Evolutionary conservation across 1,139 yeast species (phyloP).

Genomic region (Debaryomyces subglobosus): DNA sequence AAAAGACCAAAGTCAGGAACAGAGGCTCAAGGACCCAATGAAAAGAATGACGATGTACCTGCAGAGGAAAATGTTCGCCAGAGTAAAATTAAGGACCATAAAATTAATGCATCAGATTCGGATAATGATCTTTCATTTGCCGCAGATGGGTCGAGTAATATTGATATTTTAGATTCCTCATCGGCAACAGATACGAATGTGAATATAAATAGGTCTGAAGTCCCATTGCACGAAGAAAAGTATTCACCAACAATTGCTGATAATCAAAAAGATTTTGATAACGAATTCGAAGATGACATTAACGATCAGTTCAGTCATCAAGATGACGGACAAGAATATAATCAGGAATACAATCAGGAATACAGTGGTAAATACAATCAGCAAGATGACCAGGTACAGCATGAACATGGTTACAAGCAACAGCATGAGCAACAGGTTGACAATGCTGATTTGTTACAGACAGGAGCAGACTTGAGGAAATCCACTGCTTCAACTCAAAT

Average conservation of each 20-base stretch:
- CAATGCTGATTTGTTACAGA: neutral
- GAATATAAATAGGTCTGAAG: neutral
- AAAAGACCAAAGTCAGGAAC: conserved; percentile 7
- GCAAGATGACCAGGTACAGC: neutral
- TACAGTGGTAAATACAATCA: neutral
- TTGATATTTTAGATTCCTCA: conserved; percentile 19
- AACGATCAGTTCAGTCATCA: neutral
- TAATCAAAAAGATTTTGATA: conserved; percentile 11
- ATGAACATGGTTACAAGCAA: neutral
- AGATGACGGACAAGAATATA: neutral
- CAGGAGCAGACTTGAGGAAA: conserved; percentile 15
- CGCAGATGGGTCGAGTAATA: conserved; percentile 10
- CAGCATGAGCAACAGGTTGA: neutral
- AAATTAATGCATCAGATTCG: neutral
- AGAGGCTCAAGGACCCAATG: neutral
- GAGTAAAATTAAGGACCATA: neutral
- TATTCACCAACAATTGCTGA: neutral
- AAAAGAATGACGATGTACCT: neutral
- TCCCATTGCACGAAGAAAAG: neutral
- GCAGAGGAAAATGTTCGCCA: neutral
- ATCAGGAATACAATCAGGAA: neutral
- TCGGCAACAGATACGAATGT: conserved; percentile 20
- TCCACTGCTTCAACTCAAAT: conserved; percentile 33
- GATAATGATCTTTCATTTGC: conserved; percentile 1
- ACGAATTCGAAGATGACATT: neutral